Conservation (phyloP, 2,329 filamentous ascomycete genomes). For the Exserohilum rostratum region DNA sequence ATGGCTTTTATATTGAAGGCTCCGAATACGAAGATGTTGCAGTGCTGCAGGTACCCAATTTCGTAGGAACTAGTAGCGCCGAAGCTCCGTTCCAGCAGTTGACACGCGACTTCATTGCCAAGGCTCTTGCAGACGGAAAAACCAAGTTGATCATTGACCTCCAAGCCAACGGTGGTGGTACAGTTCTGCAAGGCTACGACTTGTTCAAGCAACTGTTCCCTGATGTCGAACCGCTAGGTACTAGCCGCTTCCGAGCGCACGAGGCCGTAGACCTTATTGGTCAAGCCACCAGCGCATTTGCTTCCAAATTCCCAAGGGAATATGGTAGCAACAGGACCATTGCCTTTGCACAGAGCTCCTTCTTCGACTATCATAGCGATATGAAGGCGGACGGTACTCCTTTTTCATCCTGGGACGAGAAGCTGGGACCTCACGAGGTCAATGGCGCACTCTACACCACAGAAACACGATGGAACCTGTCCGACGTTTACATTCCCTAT, state of each 20-base stretch:
- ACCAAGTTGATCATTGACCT: conserved; percentile 67
- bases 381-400: conserved; percentile 58
- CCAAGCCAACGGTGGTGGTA: conserved; percentile 65
- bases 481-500: conserved; percentile 37
- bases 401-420: conserved; percentile 55
- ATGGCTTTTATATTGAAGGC: conserved; percentile 54
- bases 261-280: conserved; percentile 56
- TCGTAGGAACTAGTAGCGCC: conserved; percentile 37
- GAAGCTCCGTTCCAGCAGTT: conserved; percentile 48
- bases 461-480: conserved; percentile 44
- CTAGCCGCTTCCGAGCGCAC: conserved; percentile 57
- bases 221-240: conserved; percentile 56
- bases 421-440: conserved; percentile 40
- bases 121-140: conserved; percentile 58
- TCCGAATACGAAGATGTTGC: conserved; percentile 54
- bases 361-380: conserved; percentile 56
- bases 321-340: conserved; percentile 47
- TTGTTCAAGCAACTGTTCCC: conserved; percentile 66
- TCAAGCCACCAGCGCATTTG: conserved; percentile 46
- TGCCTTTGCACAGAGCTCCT: conserved; percentile 46
- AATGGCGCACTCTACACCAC: conserved; percentile 51
- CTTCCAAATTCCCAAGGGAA: conserved; percentile 40
- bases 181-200: conserved; percentile 65
- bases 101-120: conserved; percentile 50
- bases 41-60: conserved; percentile 52